phyloP scores from a whole-genome alignment of 2,329 filamentous ascomycete genomes.

The Neonectria ditissima region DNA sequence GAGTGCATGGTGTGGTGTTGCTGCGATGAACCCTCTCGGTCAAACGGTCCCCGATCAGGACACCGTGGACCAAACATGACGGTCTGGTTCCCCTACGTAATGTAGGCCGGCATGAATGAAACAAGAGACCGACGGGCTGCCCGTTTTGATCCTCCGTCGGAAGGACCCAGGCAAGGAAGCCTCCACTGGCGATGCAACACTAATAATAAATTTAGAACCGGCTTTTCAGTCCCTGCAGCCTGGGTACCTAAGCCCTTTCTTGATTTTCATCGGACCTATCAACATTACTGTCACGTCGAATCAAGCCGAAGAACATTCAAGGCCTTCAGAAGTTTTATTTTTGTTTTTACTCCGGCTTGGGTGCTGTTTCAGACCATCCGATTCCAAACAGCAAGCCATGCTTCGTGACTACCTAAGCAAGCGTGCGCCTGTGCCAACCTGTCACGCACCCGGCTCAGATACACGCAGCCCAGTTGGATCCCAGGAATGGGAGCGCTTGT shows the following conservation, averaged over 20 bases:
- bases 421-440: constrained; percentile 2
- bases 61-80: constrained; percentile 7
- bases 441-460: constrained; percentile 15
- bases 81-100: constrained; percentile 11
- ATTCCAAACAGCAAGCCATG: background rate
- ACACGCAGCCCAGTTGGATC: constrained; percentile 18
- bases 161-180: constrained; percentile 15
- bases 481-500: constrained; percentile 28
- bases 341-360: background rate
- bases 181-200: constrained; percentile 23
- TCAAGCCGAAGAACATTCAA: background rate
- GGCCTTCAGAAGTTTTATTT: background rate
- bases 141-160: constrained; percentile 15
- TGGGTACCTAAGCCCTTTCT: constrained; percentile 7
- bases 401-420: background rate
- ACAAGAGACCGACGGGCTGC: constrained; percentile 10
- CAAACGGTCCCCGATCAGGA: constrained; percentile 20
- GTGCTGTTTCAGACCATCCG: background rate
- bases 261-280: constrained; percentile 4
- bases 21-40: background rate
- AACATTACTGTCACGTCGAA: background rate
- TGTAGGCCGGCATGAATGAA: constrained; percentile 16
- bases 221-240: constrained; percentile 6
- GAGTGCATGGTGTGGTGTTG: constrained; percentile 1
- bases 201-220: constrained; percentile 32